phyloP scores from a whole-genome alignment of 345 rosid species.

The Hibiscus tridactylites region DNA sequence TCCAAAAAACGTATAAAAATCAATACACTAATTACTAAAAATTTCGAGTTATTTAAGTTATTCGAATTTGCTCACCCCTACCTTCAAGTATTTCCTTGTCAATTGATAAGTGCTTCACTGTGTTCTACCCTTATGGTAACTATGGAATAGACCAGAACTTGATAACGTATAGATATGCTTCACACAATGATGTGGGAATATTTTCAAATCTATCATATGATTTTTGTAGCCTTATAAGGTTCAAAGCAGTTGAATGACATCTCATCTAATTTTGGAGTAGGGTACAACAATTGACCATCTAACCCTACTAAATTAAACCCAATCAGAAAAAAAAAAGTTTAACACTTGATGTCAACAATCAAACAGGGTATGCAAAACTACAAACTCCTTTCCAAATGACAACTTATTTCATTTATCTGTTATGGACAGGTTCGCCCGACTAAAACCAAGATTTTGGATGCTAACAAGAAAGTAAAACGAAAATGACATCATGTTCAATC shows the following conservation, averaged over 20 bases:
- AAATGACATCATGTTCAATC: background rate
- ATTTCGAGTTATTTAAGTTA: too few species aligned
- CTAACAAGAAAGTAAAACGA: background rate
- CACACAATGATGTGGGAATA: too few species aligned
- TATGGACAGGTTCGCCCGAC: constrained; percentile 8
- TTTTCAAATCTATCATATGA: too few species aligned
- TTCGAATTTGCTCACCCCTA: too few species aligned
- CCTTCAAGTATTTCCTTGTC: too few species aligned
- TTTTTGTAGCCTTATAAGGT: background rate
- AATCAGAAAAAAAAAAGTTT: background rate
- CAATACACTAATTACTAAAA: too few species aligned
- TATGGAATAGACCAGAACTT: too few species aligned
- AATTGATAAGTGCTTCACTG: too few species aligned
- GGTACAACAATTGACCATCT: background rate
- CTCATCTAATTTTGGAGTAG: background rate
- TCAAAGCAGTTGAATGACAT: background rate
- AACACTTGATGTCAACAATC: background rate
- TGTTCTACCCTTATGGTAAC: too few species aligned
- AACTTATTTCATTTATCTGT: constrained; percentile 26
- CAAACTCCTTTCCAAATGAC: constrained; percentile 3
- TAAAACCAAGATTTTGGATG: background rate
- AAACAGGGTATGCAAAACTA: background rate
- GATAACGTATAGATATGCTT: too few species aligned
- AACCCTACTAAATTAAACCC: background rate
- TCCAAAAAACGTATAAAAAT: too few species aligned